Evolutionary conservation across 139 green algal genomes (phyloP), one percentile per base, ranked within the genome.

Genomic region (Coelastrella sp.): DNA sequence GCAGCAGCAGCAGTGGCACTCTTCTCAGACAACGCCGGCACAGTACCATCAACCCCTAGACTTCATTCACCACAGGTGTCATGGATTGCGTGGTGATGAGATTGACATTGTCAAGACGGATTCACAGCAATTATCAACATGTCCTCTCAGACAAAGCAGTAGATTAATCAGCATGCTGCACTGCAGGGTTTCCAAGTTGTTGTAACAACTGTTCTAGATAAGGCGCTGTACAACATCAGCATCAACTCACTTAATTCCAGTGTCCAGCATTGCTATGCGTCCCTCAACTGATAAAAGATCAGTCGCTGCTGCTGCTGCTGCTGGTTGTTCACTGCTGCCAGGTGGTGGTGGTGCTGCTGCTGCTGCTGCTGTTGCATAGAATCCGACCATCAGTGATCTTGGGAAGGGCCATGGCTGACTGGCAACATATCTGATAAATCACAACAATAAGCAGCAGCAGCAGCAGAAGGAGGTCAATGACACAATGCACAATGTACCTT

Each of bases 361-460:
- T n/a, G 68, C 59, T 9, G 43, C 71, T 13, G 80, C 85, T 5
- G 3, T 19, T 5, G 84, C 93, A 2, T 72, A 79, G 81, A 97
- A 98, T 15, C 90, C 95, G 4, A 98, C 78, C 96, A 98, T 98
- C 32, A 98, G 89, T 40, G 88, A 94, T 3, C 89, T 85, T 0
- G 96, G 95, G 86, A 98, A 98, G 32, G 96, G 96, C 96, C 96
- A 98, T 1, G 96, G 96, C 90, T 98, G 94, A 68, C 79, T 91
- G 68, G 84, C 83, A 37, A 91, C 74, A 86, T 98, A 98, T 11
- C 79, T 48, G 1, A 30, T 35, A 0, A 38, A 4, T 0, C 4
- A 38, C 4, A 35, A 21, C 41, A 62, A 23, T 41, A 4, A 37
- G 40, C 27, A 9, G 53, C 6, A 19, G 23, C 69, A 38, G 25